Percentiles rank a stretch among this genome's conserved stretches.
phyloP scores from a whole-genome alignment of 2,329 filamentous ascomycete genomes.

The Gliomastix tumulicola region DNA sequence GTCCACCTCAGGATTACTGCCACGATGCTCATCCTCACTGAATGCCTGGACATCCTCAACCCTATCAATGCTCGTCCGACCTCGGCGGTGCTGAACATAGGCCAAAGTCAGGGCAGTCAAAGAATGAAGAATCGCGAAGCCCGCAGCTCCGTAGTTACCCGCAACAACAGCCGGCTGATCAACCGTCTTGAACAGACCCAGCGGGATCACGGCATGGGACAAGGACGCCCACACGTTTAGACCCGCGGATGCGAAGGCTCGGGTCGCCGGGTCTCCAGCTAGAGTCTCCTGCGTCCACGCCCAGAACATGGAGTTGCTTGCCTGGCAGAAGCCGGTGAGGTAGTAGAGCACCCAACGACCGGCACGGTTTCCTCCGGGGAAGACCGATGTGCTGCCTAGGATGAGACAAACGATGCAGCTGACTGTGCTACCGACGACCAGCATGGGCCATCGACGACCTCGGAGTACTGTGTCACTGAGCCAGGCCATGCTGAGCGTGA shows the following conservation, averaged over 20 bases:
- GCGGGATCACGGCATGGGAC: conserved; percentile 1
- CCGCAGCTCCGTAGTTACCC: conserved; percentile 1
- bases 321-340: not conserved
- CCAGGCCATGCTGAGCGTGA: not conserved
- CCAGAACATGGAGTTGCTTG: conserved; percentile 3
- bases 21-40: too few relatives aligned
- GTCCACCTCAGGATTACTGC: too few relatives aligned
- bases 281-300: conserved; percentile 3
- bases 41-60: too few relatives aligned
- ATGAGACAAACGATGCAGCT: not conserved
- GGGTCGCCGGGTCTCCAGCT: conserved; percentile 1
- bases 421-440: not conserved
- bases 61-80: too few relatives aligned
- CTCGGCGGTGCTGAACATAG: not conserved
- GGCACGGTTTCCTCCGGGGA: not conserved
- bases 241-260: conserved; percentile 1
- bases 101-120: not conserved
- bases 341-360: conserved; percentile 3
- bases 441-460: conserved; percentile 2
- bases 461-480: conserved; percentile 1
- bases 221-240: conserved; percentile 2
- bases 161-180: conserved; percentile 2
- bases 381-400: conserved; percentile 1
- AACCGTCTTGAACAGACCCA: conserved; percentile 2
- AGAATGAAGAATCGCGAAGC: not conserved